These are phyloP conservation scores for Coemansia furcata DNA, from an alignment of 192 early-diverging fungal genomes.

Conservation along the genomic window DNA sequence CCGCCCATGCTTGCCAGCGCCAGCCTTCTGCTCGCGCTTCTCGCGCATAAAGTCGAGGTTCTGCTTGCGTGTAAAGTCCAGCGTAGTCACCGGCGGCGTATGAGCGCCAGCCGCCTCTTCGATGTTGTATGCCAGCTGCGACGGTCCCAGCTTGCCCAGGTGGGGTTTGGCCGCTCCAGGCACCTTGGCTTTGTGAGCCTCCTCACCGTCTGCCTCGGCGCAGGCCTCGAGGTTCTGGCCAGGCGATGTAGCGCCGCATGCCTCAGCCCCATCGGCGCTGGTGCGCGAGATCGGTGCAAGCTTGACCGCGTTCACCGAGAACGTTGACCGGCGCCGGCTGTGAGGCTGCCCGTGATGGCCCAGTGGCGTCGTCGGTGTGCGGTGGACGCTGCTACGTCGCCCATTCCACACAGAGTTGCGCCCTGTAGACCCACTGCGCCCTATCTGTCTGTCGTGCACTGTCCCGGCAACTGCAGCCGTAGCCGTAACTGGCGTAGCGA, in stretches of 20 bases:
- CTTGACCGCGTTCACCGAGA: conserved; percentile 40
- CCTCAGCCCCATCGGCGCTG: conserved; percentile 14
- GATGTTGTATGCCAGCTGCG: conserved; percentile 44
- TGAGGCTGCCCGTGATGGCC: conserved; percentile 49
- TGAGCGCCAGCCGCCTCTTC: conserved; percentile 45
- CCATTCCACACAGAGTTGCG: conserved; percentile 49
- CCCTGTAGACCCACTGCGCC: conserved; percentile 33
- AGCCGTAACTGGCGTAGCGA: conserved; percentile 11
- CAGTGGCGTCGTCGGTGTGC: conserved; percentile 49
- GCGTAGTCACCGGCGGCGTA: conserved; percentile 44
- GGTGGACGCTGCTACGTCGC: conserved; percentile 51
- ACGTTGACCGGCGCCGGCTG: conserved; percentile 48
- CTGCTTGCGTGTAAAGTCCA: conserved; percentile 52
- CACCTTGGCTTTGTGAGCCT: not conserved
- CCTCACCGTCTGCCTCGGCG: conserved; percentile 14
- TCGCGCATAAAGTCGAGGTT: conserved; percentile 42
- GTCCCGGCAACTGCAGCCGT: conserved; percentile 1
- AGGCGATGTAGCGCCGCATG: conserved; percentile 4
- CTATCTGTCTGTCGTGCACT: conserved; percentile 23
- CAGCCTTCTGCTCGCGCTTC: conserved; percentile 38
- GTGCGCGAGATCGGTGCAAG: conserved; percentile 47
- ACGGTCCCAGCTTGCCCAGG: conserved; percentile 27
- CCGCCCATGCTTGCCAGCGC: conserved; percentile 39
- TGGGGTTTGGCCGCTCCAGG: not conserved
- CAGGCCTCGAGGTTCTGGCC: conserved; percentile 14